phyloP scores from a whole-genome alignment of 2,329 filamentous ascomycete genomes.

The Aspergillus aculeatus region DNA sequence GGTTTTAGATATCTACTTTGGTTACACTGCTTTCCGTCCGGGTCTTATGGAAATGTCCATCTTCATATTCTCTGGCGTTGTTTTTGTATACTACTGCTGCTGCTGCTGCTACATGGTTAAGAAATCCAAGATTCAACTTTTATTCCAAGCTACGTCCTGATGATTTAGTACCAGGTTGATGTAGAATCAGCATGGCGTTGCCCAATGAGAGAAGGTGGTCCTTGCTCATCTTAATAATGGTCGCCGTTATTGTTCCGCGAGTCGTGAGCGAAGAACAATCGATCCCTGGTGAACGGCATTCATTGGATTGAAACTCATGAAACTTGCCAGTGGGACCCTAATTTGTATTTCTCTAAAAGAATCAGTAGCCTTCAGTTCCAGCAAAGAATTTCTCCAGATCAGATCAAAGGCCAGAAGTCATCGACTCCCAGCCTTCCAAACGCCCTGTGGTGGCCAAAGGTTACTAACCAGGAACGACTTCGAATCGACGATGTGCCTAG shows the following conservation, averaged over 20 bases:
- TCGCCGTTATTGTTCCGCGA: background rate
- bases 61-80: conserved; percentile 19
- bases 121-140: background rate
- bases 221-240: background rate
- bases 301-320: too few species aligned
- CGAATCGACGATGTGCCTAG: background rate
- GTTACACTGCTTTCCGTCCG: conserved; percentile 10
- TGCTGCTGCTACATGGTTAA: conserved; percentile 1
- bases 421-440: too few species aligned
- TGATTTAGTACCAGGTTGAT: background rate
- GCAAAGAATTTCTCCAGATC: too few species aligned
- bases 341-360: too few species aligned
- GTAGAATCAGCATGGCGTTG: background rate
- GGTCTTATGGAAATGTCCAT: conserved; percentile 7
- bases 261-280: background rate
- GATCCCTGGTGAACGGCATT: background rate
- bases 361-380: background rate
- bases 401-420: too few species aligned
- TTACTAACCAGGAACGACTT: background rate
- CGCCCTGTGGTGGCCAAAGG: background rate
- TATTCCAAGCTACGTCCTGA: background rate
- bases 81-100: conserved; percentile 16
- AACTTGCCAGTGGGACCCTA: too few species aligned
- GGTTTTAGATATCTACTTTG: conserved; percentile 3
- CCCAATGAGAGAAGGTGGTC: background rate